These are phyloP conservation scores for Coccomyxa sp. DNA, from an alignment of 139 green algal genomes.

Conservation along the genomic window DNA sequence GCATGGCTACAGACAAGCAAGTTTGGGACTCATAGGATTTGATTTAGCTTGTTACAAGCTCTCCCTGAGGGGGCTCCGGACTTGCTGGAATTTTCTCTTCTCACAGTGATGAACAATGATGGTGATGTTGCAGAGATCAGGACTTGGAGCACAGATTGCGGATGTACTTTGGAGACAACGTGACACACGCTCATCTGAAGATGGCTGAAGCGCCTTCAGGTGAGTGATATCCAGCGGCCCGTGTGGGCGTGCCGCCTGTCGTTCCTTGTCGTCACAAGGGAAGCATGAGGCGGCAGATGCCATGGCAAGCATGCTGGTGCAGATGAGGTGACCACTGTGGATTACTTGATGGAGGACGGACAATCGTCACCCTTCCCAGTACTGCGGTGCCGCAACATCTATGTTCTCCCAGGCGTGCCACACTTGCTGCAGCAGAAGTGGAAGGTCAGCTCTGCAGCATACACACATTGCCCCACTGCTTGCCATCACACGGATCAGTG, in stretches of 20 bases:
- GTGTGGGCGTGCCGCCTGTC: not conserved
- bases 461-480: not conserved
- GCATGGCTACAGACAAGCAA: not conserved
- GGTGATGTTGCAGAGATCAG: conserved; percentile 29
- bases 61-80: too few relatives aligned
- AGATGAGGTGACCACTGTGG: conserved; percentile 33
- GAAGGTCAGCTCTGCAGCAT: conserved; percentile 12
- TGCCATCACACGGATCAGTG: not conserved
- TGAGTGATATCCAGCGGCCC: not conserved
- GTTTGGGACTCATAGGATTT: too few relatives aligned
- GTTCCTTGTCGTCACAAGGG: not conserved
- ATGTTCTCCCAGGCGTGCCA: conserved; percentile 77
- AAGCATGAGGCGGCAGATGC: not conserved
- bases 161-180: conserved; percentile 56
- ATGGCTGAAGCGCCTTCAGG: conserved; percentile 69
- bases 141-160: conserved; percentile 53
- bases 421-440: conserved; percentile 68
- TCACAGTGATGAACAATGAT: too few relatives aligned
- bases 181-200: conserved; percentile 77
- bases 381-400: conserved; percentile 72
- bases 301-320: not conserved
- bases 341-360: conserved; percentile 32
- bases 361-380: conserved; percentile 65
- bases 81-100: too few relatives aligned
- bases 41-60: too few relatives aligned